phyloP scores from a whole-genome alignment of 2,329 filamentous ascomycete species.

The Ilyonectria sp. region DNA sequence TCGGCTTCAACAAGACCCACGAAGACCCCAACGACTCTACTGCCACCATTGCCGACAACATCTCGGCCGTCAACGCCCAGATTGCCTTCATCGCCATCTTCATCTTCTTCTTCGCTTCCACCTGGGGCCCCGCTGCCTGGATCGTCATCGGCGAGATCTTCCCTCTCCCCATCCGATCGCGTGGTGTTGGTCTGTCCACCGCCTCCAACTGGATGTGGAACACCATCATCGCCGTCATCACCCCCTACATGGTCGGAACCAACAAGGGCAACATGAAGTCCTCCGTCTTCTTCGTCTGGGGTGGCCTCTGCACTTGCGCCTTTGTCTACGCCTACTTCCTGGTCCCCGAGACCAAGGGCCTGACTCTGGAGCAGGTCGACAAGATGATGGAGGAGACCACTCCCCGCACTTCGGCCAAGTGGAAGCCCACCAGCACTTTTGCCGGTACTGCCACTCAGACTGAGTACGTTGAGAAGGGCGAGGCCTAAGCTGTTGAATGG shows the following conservation, averaged over 20 bases:
- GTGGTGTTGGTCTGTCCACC: constrained; percentile 88
- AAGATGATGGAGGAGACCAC: constrained; percentile 91
- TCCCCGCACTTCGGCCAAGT: constrained; percentile 82
- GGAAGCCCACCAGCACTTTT: constrained; percentile 81
- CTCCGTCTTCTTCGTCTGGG: constrained; percentile 73
- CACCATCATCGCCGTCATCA: constrained; percentile 77
- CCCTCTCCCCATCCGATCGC: constrained; percentile 87
- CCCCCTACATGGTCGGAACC: constrained; percentile 72
- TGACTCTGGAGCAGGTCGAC: constrained; percentile 82
- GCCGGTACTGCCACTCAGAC: constrained; percentile 56
- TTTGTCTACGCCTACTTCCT: constrained; percentile 72
- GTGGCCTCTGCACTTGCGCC: constrained; percentile 68
- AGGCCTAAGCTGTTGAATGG: constrained; percentile 9
- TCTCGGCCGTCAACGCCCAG: constrained; percentile 75
- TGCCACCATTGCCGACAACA: constrained; percentile 64
- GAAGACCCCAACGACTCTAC: constrained; percentile 59
- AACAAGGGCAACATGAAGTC: constrained; percentile 62
- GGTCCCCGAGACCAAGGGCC: constrained; percentile 82
- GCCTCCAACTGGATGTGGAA: constrained; percentile 91
- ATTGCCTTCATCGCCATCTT: constrained; percentile 85
- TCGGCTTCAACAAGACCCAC: constrained; percentile 68
- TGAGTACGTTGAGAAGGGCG: constrained; percentile 48
- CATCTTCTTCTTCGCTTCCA: constrained; percentile 85
- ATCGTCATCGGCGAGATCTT: constrained; percentile 83
- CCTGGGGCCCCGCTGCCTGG: constrained; percentile 81